Percentiles rank a stretch among this genome's conserved stretches.
Evolutionary conservation across 148 eudicot species (phyloP).

Genomic region (Chenopodium suecicum): DNA sequence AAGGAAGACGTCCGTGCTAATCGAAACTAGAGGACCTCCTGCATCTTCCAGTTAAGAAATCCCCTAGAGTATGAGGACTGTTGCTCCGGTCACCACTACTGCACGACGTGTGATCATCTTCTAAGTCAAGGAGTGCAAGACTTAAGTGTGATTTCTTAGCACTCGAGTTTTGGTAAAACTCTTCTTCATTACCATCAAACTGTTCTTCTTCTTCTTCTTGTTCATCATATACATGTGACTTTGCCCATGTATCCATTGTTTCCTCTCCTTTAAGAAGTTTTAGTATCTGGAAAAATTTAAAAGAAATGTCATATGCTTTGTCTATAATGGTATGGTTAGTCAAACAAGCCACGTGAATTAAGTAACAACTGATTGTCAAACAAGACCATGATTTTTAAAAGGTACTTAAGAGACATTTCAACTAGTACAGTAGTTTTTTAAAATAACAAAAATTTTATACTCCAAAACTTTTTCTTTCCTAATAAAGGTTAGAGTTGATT

Average conservation of each 20-base stretch:
- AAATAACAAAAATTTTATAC: too few species aligned
- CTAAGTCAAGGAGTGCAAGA: constrained; percentile 63
- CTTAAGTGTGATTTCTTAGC: constrained; percentile 60
- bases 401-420: too few species aligned
- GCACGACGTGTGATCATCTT: constrained; percentile 45
- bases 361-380: background rate
- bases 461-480: too few species aligned
- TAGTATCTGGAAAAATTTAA: constrained; percentile 40
- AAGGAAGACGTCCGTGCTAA: constrained; percentile 16
- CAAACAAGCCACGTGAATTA: background rate
- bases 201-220: constrained; percentile 28
- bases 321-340: background rate
- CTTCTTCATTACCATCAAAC: constrained; percentile 57
- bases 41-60: constrained; percentile 57
- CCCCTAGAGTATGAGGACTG: constrained; percentile 49
- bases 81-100: constrained; percentile 52
- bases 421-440: too few species aligned
- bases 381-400: background rate
- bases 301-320: background rate
- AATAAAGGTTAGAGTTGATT: too few species aligned
- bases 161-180: constrained; percentile 60
- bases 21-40: constrained; percentile 53
- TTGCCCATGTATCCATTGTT: constrained; percentile 39
- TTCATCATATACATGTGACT: constrained; percentile 30
- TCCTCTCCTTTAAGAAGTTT: constrained; percentile 63